Evolutionary conservation across 2,329 filamentous ascomycete genomes (phyloP).

Genomic region (Ophiostoma populinum): DNA sequence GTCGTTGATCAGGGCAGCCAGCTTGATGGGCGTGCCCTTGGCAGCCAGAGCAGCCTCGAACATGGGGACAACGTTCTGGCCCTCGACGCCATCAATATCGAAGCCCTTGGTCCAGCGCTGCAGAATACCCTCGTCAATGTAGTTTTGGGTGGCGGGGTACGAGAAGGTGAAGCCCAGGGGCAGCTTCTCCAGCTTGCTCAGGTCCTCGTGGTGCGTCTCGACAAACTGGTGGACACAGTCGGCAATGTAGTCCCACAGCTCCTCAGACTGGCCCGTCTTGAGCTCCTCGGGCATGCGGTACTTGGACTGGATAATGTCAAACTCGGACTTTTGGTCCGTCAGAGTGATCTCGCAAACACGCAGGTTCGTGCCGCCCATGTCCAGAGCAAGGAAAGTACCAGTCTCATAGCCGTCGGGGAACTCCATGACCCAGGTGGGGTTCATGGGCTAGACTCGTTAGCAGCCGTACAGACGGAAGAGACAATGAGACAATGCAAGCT

Average conservation of each 20-base stretch:
- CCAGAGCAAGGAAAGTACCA: conserved; percentile 74
- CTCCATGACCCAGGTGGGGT: conserved; percentile 88
- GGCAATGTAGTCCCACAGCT: conserved; percentile 89
- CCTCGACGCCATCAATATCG: conserved; percentile 83
- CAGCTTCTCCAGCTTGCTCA: conserved; percentile 42
- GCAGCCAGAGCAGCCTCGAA: conserved; percentile 62
- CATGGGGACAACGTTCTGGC: conserved; percentile 75
- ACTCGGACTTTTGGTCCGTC: conserved; percentile 73
- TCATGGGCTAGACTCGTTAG: conserved; percentile 83
- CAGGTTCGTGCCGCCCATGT: conserved; percentile 93
- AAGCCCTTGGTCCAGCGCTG: conserved; percentile 98
- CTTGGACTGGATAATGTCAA: conserved; percentile 90
- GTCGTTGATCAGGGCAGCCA: conserved; percentile 90
- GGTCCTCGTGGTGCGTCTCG: conserved; percentile 61
- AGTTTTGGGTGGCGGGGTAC: conserved; percentile 83
- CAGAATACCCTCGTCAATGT: conserved; percentile 80
- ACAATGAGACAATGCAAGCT: conserved; percentile 26
- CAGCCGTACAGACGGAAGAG: too few relatives aligned
- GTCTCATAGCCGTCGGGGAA: conserved; percentile 77
- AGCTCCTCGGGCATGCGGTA: conserved; percentile 89
- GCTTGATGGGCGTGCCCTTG: conserved; percentile 62
- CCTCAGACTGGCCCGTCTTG: conserved; percentile 66
- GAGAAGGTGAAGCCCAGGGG: conserved; percentile 93
- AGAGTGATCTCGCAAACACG: conserved; percentile 87
- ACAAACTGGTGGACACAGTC: conserved; percentile 86